Evolutionary conservation across 2,329 filamentous ascomycete species (phyloP).

Genomic region (Claviceps fusiformis): DNA sequence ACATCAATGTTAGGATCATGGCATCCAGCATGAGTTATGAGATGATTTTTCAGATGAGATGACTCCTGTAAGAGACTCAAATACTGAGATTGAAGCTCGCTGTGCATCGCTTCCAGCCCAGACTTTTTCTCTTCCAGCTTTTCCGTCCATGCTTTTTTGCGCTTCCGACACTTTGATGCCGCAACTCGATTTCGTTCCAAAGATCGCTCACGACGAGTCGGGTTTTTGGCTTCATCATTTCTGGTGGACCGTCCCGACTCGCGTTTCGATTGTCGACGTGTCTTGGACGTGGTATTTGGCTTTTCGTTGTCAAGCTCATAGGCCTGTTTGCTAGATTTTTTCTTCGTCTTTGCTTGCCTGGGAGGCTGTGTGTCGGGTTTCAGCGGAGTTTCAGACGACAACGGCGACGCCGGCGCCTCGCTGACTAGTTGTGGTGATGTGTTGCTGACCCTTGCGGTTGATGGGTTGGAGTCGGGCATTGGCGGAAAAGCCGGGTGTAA

Average conservation of each 20-base stretch:
- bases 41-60: conserved; percentile 31
- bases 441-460: neutral
- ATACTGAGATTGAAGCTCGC: conserved; percentile 28
- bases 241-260: neutral
- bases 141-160: conserved; percentile 42
- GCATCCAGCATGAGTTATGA: conserved; percentile 40
- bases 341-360: neutral
- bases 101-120: conserved; percentile 30
- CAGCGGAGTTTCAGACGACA: neutral
- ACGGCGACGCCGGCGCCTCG: neutral
- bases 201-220: conserved; percentile 35
- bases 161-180: conserved; percentile 61
- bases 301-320: neutral
- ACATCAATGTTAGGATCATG: conserved; percentile 37
- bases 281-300: neutral
- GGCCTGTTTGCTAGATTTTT: neutral
- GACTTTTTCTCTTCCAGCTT: conserved; percentile 33
- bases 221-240: neutral
- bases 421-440: neutral
- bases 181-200: conserved; percentile 60
- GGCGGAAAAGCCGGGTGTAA: neutral
- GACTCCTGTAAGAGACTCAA: conserved; percentile 29
- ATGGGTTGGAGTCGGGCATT: neutral
- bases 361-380: neutral
- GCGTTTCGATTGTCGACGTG: neutral